phyloP scores from a whole-genome alignment of 2,329 filamentous ascomycete species.

The Venturia effusa region DNA sequence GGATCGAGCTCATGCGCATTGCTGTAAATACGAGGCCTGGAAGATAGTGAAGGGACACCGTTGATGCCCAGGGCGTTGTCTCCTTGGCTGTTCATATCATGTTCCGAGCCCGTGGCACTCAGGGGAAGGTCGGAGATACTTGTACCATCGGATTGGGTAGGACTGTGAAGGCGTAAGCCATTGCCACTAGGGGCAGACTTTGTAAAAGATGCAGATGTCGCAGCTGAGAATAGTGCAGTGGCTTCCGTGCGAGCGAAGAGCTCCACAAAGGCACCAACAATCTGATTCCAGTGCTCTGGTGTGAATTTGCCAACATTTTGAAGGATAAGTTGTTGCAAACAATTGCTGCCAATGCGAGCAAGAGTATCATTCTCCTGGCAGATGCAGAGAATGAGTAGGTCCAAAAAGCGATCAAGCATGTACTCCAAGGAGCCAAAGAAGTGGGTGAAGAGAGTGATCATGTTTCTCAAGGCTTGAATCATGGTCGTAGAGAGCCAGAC shows the following conservation, averaged over 20 bases:
- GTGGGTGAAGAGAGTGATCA: constrained; percentile 98
- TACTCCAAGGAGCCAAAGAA: constrained; percentile 95
- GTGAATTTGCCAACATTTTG: constrained; percentile 93
- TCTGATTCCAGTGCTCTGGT: constrained; percentile 80
- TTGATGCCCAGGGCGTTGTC: constrained; percentile 37
- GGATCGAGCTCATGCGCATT: constrained; percentile 18
- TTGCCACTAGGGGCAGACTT: constrained; percentile 43
- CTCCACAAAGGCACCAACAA: constrained; percentile 91
- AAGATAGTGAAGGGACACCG: constrained; percentile 21
- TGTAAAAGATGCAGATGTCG: constrained; percentile 36
- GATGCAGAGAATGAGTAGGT: constrained; percentile 88
- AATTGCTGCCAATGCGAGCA: constrained; percentile 95
- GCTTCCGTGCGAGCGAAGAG: constrained; percentile 92
- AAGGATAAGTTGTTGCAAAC: constrained; percentile 87
- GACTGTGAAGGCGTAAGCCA: constrained; percentile 30
- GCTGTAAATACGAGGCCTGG: constrained; percentile 22
- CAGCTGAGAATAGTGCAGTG: constrained; percentile 88
- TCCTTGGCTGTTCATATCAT: constrained; percentile 15
- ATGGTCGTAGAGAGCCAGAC: constrained; percentile 99
- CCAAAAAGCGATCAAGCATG: constrained; percentile 96
- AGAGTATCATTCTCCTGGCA: constrained; percentile 99
- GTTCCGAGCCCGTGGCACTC: constrained; percentile 18
- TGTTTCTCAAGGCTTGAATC: constrained; percentile 95
- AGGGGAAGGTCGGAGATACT: constrained; percentile 24
- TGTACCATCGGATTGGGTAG: constrained; percentile 16